A percentile compares a stretch with the other conserved stretches of the same genome.
These are phyloP conservation scores for Nemania bipapillata DNA, from an alignment of 2,329 filamentous ascomycete genomes.

Conservation along the genomic window DNA sequence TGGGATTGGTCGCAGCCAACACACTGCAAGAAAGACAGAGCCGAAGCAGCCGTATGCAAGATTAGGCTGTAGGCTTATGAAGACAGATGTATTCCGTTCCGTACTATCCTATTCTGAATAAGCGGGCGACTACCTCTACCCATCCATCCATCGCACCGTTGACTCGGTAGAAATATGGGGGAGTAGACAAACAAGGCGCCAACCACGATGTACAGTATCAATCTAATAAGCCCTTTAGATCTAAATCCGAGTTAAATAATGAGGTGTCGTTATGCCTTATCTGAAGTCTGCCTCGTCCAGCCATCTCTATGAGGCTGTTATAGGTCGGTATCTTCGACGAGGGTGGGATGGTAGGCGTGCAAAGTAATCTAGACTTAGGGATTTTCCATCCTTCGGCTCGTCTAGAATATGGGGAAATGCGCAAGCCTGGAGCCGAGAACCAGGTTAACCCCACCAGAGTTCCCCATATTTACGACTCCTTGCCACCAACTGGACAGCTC, in stretches of 20 bases:
- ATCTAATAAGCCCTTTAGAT: too few species aligned
- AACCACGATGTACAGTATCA: too few species aligned
- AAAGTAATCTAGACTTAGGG: background rate
- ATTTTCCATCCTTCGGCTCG: slow-evolving; percentile 4
- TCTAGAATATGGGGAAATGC: slow-evolving; percentile 33
- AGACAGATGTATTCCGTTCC: background rate
- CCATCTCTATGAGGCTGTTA: too few species aligned
- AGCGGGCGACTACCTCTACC: background rate
- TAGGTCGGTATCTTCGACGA: background rate
- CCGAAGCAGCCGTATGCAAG: background rate
- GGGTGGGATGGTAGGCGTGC: background rate
- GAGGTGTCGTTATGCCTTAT: too few species aligned
- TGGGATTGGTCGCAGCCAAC: background rate
- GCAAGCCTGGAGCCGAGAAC: slow-evolving; percentile 15
- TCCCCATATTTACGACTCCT: slow-evolving; percentile 19
- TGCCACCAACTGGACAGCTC: background rate
- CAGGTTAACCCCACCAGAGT: slow-evolving; percentile 27
- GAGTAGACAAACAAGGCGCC: background rate
- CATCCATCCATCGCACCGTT: background rate
- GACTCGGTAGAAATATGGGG: background rate
- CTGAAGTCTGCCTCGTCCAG: too few species aligned
- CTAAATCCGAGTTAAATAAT: too few species aligned
- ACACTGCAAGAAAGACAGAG: background rate
- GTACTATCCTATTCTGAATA: background rate
- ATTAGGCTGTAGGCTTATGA: background rate